Percentiles rank a stretch among this genome's conserved stretches.
These are phyloP conservation scores for Ceratocystis destructans DNA, from an alignment of 2,329 filamentous ascomycete species.

Conservation along the genomic window DNA sequence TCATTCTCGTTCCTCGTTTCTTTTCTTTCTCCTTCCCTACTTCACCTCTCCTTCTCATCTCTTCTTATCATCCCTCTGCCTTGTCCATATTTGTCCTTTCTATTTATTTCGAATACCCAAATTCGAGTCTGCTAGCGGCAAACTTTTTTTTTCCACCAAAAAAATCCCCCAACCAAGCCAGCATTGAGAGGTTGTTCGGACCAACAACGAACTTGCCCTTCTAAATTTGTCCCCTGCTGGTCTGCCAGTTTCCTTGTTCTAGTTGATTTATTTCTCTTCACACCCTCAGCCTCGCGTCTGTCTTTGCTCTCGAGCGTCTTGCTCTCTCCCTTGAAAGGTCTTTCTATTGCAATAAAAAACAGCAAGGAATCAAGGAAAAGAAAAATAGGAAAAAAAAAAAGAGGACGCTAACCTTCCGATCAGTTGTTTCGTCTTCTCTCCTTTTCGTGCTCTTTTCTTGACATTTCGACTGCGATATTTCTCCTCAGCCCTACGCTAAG, in stretches of 20 bases:
- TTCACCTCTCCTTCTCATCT: neutral
- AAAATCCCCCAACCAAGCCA: neutral
- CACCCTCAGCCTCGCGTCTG: constrained; percentile 3
- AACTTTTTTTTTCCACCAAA: neutral
- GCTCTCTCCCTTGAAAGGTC: neutral
- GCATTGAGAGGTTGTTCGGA: neutral
- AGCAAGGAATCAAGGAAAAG: neutral
- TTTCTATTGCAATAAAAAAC: neutral
- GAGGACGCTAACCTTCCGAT: neutral
- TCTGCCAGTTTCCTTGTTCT: neutral
- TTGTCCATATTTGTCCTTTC: neutral
- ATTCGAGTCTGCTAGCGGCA: neutral
- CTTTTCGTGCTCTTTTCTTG: neutral
- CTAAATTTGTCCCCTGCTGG: neutral
- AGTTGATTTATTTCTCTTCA: neutral
- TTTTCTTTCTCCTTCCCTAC: neutral
- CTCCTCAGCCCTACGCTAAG: neutral
- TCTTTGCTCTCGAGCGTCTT: neutral
- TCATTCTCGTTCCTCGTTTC: neutral
- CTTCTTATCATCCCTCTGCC: neutral
- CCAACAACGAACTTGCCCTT: neutral
- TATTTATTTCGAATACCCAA: neutral
- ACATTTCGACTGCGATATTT: neutral
- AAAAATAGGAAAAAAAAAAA: neutral
- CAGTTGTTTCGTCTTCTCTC: neutral